Percentiles rank a stretch among this genome's conserved stretches.
Conservation (phyloP, 495 filamentous ascomycete genomes). For the Elaphomyces granulatus region DNA sequence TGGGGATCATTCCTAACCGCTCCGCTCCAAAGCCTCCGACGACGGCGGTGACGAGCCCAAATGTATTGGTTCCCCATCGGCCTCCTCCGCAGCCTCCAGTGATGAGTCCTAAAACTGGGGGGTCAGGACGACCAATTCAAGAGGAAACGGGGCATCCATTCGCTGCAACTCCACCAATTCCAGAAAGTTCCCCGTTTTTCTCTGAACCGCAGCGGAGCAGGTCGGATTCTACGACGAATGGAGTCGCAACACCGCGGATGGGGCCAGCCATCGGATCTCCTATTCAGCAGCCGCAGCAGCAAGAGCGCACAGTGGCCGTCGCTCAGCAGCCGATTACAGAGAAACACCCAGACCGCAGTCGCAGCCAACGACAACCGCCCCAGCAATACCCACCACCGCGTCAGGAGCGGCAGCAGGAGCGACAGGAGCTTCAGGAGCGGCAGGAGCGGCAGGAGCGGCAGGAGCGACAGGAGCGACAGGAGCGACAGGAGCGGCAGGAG, state of each 20-base stretch:
- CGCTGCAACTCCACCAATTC: constrained; percentile 20
- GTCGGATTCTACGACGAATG: constrained; percentile 30
- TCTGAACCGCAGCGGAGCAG: constrained; percentile 28
- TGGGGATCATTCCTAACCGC: constrained; percentile 28
- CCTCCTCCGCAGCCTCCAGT: constrained; percentile 39
- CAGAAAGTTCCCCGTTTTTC: constrained; percentile 44
- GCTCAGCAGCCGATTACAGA: constrained; percentile 51
- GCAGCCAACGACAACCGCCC: constrained; percentile 55
- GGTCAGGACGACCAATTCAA: constrained; percentile 11
- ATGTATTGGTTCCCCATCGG: constrained; percentile 22
- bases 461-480: constrained; percentile 24
- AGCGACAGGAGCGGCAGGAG: constrained; percentile 16
- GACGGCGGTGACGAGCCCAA: constrained; percentile 5
- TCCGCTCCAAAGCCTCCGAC: constrained; percentile 32
- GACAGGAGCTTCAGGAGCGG: constrained; percentile 14
- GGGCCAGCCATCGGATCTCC: constrained; percentile 25
- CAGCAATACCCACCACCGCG: too few species aligned
- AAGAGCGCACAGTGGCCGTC: constrained; percentile 62
- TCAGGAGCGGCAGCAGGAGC: constrained; percentile 20
- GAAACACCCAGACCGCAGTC: constrained; percentile 44
- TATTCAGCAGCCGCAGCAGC: constrained; percentile 68
- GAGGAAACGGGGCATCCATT: constrained; percentile 16
- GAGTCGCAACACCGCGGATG: constrained; percentile 18
- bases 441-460: too few species aligned
- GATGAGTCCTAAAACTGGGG: constrained; percentile 11